Conservation (phyloP, 2,329 filamentous ascomycete species). For the Bipolaris bicolor region DNA sequence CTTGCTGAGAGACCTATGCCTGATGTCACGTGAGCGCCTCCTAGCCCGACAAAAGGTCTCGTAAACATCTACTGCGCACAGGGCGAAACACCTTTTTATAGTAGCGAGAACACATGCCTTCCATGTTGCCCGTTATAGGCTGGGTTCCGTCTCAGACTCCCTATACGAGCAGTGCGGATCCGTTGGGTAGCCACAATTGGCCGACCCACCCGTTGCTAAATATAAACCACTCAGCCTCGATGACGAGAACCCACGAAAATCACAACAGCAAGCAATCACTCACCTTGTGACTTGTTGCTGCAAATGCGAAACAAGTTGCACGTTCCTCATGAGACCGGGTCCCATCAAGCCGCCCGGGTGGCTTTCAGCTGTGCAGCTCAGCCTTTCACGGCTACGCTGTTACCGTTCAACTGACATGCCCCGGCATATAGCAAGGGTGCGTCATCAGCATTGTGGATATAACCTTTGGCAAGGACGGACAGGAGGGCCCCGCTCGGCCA, state of each 20-base stretch:
- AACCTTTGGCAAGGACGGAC: conserved; percentile 8
- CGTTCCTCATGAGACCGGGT: not conserved
- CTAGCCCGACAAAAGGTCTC: not conserved
- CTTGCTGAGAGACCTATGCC: not conserved
- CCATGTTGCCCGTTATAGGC: not conserved
- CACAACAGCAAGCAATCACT: not conserved
- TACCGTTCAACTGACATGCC: not conserved
- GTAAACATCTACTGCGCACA: not conserved
- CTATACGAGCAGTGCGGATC: conserved; percentile 14
- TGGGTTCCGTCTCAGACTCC: not conserved
- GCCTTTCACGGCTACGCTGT: conserved; percentile 1
- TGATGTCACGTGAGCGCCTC: not conserved
- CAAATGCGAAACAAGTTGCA: not conserved
- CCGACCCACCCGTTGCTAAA: conserved; percentile 20
- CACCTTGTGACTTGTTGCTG: not conserved
- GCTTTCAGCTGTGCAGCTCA: conserved; percentile 15
- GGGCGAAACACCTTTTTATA: conserved; percentile 1
- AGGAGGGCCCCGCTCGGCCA: conserved; percentile 13
- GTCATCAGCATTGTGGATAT: conserved; percentile 15
- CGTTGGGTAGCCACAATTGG: conserved; percentile 16
- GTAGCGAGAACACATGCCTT: not conserved
- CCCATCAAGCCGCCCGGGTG: not conserved
- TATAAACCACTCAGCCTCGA: conserved; percentile 31
- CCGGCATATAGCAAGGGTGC: conserved; percentile 9
- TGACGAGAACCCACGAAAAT: conserved; percentile 13